phyloP scores from a whole-genome alignment of 208 protist genomes.

The Porcisia hertigi region DNA sequence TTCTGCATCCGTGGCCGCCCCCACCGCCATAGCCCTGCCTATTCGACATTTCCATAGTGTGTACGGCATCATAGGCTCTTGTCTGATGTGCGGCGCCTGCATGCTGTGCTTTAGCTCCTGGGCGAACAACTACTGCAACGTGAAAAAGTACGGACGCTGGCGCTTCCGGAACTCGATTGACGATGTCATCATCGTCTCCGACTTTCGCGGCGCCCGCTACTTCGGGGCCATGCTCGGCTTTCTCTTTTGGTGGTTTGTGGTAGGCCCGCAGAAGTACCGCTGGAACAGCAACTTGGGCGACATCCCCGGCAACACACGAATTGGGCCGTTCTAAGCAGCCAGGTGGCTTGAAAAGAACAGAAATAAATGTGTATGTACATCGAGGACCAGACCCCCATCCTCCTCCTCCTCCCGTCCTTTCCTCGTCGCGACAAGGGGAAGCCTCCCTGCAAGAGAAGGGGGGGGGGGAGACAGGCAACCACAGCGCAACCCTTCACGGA shows the following conservation, averaged over 20 bases:
- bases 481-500: not conserved
- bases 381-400: not conserved
- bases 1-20: not conserved
- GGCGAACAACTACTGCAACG: constrained; percentile 89
- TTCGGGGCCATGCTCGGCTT: constrained; percentile 71
- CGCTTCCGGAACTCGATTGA: constrained; percentile 88
- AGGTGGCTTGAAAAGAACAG: not conserved
- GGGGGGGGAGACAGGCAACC: not conserved
- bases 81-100: constrained; percentile 65
- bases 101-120: constrained; percentile 82
- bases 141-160: constrained; percentile 84
- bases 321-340: constrained; percentile 67
- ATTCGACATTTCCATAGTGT: constrained; percentile 63
- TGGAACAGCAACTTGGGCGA: constrained; percentile 76
- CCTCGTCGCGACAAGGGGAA: not conserved
- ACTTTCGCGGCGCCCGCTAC: constrained; percentile 80
- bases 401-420: no score
- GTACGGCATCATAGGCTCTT: constrained; percentile 56
- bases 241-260: constrained; percentile 88
- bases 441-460: not conserved
- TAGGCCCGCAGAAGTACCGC: constrained; percentile 83
- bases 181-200: constrained; percentile 84
- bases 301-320: constrained; percentile 77
- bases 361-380: not conserved
- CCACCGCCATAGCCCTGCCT: constrained; percentile 4